These are phyloP conservation scores for Carallia pectinifolia DNA, from an alignment of 345 rosid species.

Conservation along the genomic window DNA sequence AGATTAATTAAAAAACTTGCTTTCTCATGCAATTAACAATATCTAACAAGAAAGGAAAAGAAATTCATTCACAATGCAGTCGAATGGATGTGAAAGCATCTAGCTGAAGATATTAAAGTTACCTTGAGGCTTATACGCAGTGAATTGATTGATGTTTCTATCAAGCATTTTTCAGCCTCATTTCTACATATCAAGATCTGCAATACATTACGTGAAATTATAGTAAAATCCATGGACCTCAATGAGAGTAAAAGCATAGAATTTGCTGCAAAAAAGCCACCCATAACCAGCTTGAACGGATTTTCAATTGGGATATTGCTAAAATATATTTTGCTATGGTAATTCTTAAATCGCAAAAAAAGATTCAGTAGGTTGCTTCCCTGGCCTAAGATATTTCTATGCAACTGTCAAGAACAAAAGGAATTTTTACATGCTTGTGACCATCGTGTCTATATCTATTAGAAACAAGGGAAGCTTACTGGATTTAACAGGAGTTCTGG, in stretches of 20 bases:
- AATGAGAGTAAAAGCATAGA: not conserved
- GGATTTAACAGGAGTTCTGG: constrained; percentile 89
- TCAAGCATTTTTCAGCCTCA: constrained; percentile 94
- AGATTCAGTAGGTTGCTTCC: not conserved
- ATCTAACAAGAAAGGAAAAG: not conserved
- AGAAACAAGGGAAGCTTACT: constrained; percentile 41
- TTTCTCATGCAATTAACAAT: too few relatives aligned
- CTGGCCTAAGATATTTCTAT: not conserved
- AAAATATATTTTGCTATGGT: not conserved
- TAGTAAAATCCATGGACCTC: not conserved
- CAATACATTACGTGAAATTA: not conserved
- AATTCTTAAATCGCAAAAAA: not conserved
- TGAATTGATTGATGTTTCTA: constrained; percentile 94
- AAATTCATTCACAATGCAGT: not conserved
- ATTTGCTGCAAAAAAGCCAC: not conserved
- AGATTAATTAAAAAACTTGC: too few relatives aligned
- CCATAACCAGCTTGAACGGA: not conserved
- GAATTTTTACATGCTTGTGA: too few relatives aligned
- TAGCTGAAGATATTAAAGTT: constrained; percentile 12
- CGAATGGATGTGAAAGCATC: not conserved
- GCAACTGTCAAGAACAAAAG: not conserved
- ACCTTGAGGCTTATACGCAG: constrained; percentile 96
- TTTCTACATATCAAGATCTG: constrained; percentile 93
- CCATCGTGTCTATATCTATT: too few relatives aligned
- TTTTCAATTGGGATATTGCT: not conserved